Conservation (phyloP, 164 flowering plant species). For the Vitis cinerea region DNA sequence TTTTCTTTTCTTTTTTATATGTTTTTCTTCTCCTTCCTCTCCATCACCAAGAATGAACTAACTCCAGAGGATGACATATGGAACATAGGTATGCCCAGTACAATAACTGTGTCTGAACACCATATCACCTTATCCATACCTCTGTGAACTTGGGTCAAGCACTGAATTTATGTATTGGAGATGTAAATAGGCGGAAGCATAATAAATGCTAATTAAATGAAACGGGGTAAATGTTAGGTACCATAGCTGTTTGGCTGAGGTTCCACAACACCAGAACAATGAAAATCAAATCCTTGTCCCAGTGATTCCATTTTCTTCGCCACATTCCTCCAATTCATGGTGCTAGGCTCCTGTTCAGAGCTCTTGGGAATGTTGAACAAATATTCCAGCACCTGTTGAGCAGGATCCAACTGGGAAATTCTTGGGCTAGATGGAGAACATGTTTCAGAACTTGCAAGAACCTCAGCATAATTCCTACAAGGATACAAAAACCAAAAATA, state of each 20-base stretch:
- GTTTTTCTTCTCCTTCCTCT: no score
- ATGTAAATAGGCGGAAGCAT: not conserved
- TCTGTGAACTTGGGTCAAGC: no score
- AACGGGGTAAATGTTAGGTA: slow-evolving; percentile 21
- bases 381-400: slow-evolving; percentile 71
- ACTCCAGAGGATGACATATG: no score
- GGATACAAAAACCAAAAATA: slow-evolving; percentile 12
- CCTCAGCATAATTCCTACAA: slow-evolving; percentile 45
- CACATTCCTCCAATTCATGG: slow-evolving; percentile 83
- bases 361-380: slow-evolving; percentile 64
- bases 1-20: no score
- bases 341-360: slow-evolving; percentile 54
- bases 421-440: slow-evolving; percentile 18
- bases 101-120: no score
- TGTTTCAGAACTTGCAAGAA: slow-evolving; percentile 32
- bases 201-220: not conserved
- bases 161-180: no score
- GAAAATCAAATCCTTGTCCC: slow-evolving; percentile 41
- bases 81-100: no score
- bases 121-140: no score
- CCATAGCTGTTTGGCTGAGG: slow-evolving; percentile 34
- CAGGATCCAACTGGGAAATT: slow-evolving; percentile 36
- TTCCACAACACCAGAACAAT: slow-evolving; percentile 20
- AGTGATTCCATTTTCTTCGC: slow-evolving; percentile 68
- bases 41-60: no score